phyloP scores from a whole-genome alignment of 768 basidiomycete genomes.

The Imleria badia region DNA sequence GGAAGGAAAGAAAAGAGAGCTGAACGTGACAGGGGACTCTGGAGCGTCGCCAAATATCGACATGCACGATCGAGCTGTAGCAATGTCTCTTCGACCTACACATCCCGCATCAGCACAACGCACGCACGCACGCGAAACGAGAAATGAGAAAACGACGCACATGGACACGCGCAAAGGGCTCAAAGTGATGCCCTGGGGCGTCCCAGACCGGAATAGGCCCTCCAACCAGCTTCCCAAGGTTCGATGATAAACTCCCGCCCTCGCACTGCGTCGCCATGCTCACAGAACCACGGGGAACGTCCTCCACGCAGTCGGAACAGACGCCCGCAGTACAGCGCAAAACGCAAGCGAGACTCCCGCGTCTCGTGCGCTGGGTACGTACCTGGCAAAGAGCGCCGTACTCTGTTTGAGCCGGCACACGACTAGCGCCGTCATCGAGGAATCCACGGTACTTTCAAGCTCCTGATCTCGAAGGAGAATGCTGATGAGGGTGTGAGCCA shows the following conservation, averaged over 20 bases:
- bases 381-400: constrained; percentile 48
- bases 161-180: constrained; percentile 49
- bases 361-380: constrained; percentile 37
- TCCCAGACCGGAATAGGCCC: constrained; percentile 37
- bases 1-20: too few species aligned
- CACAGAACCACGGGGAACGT: constrained; percentile 55
- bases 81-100: constrained; percentile 24
- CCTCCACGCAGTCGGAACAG: constrained; percentile 27
- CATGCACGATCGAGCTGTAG: constrained; percentile 21
- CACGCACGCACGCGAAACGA: not conserved
- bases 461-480: constrained; percentile 37
- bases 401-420: constrained; percentile 51
- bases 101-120: not conserved
- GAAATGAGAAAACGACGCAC: constrained; percentile 36
- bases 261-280: constrained; percentile 37
- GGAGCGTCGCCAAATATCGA: constrained; percentile 1
- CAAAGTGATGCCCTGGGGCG: constrained; percentile 70
- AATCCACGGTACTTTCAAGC: constrained; percentile 24
- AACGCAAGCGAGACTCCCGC: constrained; percentile 42
- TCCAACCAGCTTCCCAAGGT: constrained; percentile 52
- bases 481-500: constrained; percentile 53
- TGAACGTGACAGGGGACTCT: not conserved
- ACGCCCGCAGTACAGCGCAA: constrained; percentile 55
- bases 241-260: constrained; percentile 28
- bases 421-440: constrained; percentile 38